Evolutionary conservation across 202 grass and related monocot genomes (phyloP), one percentile per base, ranked within the genome.

Genomic region (Hordeum pubiflorum): DNA sequence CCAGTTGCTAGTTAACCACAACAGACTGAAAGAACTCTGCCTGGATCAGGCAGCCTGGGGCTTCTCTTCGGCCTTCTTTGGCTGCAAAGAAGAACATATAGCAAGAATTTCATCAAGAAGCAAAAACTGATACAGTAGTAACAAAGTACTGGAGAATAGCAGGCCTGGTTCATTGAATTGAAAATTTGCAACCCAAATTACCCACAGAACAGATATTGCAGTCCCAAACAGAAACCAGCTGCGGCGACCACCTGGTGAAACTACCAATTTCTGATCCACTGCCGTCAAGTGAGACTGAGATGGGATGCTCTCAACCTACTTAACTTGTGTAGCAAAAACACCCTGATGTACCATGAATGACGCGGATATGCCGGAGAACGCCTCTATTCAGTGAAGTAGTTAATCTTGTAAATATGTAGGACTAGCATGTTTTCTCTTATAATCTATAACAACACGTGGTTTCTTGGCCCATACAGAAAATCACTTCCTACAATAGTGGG

Each of bases 21-120:
- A 2, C 4, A 46, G 7, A 56, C 61, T 9, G 5, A 76, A 76
- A 40, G 33, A 83, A 24, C 32, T 40, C 55, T 72, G 14, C 12
- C 18, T 75, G 4, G 9, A 81, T 78, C 77, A 82, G 26, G 82
- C 69, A 46, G 89, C 82, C 77, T 87, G 81, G 32, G 78, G 58
- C 79, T 94, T 91, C 34, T 94, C 89, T 81, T 94, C 86, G 1
- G 86, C 89, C 78, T 89, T 94, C 69, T 91, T 94, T 27, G 86
- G 92, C 92, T 94, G 92, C 75, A 57, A 88, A 67, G 23, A 6
- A 78, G 50, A 69, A 32, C 46, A 69, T 1, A 61, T 37, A 20
- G 36, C 33, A 77, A 68, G 7, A 31, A 32, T 41, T 36, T 41
- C 20, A 79, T 56, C 0, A 36, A 81, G 24, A 0, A 71, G 54